phyloP scores from a whole-genome alignment of 495 filamentous ascomycete genomes.

The Cercophora samala region DNA sequence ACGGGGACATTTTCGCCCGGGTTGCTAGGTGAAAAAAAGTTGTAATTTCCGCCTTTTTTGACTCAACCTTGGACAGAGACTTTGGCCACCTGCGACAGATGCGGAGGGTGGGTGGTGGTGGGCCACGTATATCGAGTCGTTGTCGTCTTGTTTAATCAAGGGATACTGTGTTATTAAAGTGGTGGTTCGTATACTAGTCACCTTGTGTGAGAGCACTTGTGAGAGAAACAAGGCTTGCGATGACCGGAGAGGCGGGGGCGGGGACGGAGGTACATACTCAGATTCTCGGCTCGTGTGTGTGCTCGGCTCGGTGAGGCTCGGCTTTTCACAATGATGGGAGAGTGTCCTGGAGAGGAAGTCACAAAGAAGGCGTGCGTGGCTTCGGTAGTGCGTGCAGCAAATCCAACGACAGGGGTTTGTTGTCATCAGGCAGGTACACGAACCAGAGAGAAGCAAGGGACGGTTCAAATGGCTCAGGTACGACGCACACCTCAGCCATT shows the following conservation, averaged over 20 bases:
- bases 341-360: not conserved
- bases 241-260: not conserved
- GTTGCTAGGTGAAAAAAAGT: not conserved
- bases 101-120: not conserved
- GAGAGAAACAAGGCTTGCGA: not conserved
- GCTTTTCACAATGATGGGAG: not conserved
- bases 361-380: not conserved
- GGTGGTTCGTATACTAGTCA: not conserved
- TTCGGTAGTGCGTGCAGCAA: not conserved
- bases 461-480: not conserved
- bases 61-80: not conserved
- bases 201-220: not conserved
- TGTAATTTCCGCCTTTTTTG: not conserved
- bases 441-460: not conserved
- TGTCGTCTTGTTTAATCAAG: not conserved
- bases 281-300: not conserved
- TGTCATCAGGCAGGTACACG: not conserved
- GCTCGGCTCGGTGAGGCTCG: not conserved
- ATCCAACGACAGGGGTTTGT: not conserved
- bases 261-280: not conserved
- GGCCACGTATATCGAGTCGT: not conserved
- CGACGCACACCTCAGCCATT: not conserved
- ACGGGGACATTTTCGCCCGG: too few relatives aligned
- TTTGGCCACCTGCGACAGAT: not conserved
- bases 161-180: not conserved